Base-by-base conservation (phyloP, 805 yeast genomes). In the Metschnikowia noctiluminum region DNA sequence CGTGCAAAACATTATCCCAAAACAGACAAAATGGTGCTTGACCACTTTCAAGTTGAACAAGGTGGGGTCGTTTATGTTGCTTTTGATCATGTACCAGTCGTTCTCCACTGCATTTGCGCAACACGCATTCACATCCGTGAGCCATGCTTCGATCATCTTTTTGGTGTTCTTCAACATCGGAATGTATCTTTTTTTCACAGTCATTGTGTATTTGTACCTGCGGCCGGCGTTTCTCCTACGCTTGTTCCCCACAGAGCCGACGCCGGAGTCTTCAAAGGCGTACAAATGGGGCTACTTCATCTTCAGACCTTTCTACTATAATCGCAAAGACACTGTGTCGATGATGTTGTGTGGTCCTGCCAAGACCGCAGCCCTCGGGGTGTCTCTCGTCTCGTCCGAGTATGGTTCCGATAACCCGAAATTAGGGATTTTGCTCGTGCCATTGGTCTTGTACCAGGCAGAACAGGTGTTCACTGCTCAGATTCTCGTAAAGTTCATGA, bases 261-360 rank as follows among this genome's bases (percentile, higher is more conserved):
- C 63, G 11, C 75, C 69, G n/a, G 51, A 63, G 11, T 69, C 78
- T 2, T 61, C 85, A 1, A 68, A 39, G 32, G 4, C 65, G 0
- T 87, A 87, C 58, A 73, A 56, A 6, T 66, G 64, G 55, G 51
- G 71, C 21, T 78, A 81, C 61, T 64, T 63, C 39, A 30, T 74
- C 1, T 65, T 82, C 50, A 64, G 74, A 46, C 92, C 92, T 1
- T 88, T 87, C 58, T 86, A 85, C 65, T 86, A 86, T 65, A 74
- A 76, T 58, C 79, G 84, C 56, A 65, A 71, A 44, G 96, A 90
- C 60, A 80, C 96, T 0, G 87, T 88, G 34, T 76, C 91, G 11
- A 78, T 90, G 43, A 78, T 89, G 85, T 76, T 89, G 50, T 88
- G 96, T 66, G 96, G 96, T 10, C 92, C 96, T 6, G 96, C 97